Evolutionary conservation across 2,329 filamentous ascomycete species (phyloP).

Genomic region (Stylonectria norvegica): DNA sequence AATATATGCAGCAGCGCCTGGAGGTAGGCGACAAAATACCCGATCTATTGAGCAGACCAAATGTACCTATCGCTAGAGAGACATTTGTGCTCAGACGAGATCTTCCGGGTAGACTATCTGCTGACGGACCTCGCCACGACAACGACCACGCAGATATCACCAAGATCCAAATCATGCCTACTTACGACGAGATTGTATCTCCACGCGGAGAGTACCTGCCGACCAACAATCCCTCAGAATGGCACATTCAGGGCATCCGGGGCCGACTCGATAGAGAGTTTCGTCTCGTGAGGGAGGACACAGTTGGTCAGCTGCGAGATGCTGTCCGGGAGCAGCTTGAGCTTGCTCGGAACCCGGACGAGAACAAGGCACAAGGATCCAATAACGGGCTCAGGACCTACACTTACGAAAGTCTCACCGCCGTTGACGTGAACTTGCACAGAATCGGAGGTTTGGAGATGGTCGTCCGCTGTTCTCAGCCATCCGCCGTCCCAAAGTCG

Average conservation of each 20-base stretch:
- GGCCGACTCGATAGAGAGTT: slow-evolving; percentile 9
- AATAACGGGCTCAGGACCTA: slow-evolving; percentile 29
- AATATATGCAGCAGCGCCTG: background rate
- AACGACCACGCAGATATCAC: slow-evolving; percentile 16
- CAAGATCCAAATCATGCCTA: slow-evolving; percentile 13
- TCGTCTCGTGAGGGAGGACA: slow-evolving; percentile 10
- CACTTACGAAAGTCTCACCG: slow-evolving; percentile 26
- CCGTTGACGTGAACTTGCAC: slow-evolving; percentile 35
- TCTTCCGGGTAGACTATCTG: background rate
- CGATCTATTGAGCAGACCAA: no score
- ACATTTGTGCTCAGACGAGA: background rate
- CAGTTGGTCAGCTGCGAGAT: slow-evolving; percentile 4
- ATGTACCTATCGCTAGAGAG: background rate
- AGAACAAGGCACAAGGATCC: slow-evolving; percentile 2
- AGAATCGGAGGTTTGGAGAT: slow-evolving; percentile 44
- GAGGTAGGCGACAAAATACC: no score
- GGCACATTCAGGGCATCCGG: slow-evolving; percentile 4
- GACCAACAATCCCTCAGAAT: slow-evolving; percentile 3
- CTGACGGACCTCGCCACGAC: slow-evolving; percentile 6
- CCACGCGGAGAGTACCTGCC: slow-evolving; percentile 5
- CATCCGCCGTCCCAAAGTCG: slow-evolving; percentile 25
- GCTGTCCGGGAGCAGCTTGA: background rate
- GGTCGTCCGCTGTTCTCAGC: slow-evolving; percentile 44
- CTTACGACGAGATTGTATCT: slow-evolving; percentile 2
- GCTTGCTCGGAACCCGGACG: slow-evolving; percentile 21